Conservation (phyloP, 2,329 filamentous ascomycete species). For the Calonectria pauciramosa region DNA sequence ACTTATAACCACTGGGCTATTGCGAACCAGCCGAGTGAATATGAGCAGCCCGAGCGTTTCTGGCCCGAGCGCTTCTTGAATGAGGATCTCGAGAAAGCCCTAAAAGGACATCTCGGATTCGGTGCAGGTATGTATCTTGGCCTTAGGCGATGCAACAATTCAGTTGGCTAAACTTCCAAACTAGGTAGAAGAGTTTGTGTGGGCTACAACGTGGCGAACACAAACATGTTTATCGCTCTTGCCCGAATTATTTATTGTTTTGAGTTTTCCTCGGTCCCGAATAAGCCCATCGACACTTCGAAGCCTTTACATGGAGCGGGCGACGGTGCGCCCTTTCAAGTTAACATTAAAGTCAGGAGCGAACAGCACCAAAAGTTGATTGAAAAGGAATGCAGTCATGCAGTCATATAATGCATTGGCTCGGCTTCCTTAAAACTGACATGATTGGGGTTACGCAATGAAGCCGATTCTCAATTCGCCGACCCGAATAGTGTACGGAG, state of each 20-base stretch:
- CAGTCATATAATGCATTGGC: not conserved
- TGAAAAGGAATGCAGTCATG: not conserved
- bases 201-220: conserved; percentile 11
- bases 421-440: too few relatives aligned
- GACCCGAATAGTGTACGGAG: too few relatives aligned
- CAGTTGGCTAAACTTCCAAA: not conserved
- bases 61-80: conserved; percentile 13
- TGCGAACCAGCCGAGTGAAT: not conserved
- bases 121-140: conserved; percentile 5
- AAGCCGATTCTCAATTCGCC: too few relatives aligned
- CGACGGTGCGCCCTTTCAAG: not conserved
- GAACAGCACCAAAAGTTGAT: not conserved
- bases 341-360: not conserved
- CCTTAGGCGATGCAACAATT: not conserved
- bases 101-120: conserved; percentile 24
- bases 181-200: conserved; percentile 8
- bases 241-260: conserved; percentile 14
- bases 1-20: conserved; percentile 19
- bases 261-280: not conserved
- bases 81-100: conserved; percentile 3
- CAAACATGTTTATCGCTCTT: conserved; percentile 3
- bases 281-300: not conserved
- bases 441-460: too few relatives aligned
- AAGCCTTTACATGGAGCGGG: not conserved
- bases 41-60: conserved; percentile 4